Evolutionary conservation across 2,329 filamentous ascomycete genomes (phyloP).

Genomic region (Coniosporium tulheliwenetii): DNA sequence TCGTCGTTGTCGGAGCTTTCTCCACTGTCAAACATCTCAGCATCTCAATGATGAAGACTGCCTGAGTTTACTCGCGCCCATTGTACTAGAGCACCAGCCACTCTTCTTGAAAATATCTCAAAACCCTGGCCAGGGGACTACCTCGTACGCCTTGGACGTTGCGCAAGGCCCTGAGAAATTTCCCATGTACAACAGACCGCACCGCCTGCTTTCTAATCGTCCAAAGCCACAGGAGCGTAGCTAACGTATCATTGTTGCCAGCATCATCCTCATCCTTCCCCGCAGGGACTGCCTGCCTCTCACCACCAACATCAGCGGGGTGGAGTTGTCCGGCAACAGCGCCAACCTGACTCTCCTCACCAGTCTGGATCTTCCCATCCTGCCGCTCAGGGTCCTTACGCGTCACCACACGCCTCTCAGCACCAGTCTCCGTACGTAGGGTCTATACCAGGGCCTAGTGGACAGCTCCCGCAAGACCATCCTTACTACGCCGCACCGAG

Average conservation of each 20-base stretch:
- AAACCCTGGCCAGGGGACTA: not conserved
- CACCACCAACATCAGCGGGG: constrained; percentile 55
- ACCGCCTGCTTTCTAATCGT: not conserved
- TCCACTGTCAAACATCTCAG: too few species aligned
- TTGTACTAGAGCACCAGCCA: too few species aligned
- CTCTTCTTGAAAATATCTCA: not conserved
- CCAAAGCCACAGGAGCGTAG: not conserved
- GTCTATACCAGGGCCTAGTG: constrained; percentile 43
- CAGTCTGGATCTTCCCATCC: constrained; percentile 44
- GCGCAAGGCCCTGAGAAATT: not conserved
- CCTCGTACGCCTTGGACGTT: not conserved
- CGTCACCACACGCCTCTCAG: constrained; percentile 49
- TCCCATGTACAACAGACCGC: too few species aligned
- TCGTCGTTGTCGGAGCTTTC: too few species aligned
- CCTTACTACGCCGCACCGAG: constrained; percentile 62
- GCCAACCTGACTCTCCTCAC: constrained; percentile 50
- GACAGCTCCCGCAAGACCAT: constrained; percentile 50
- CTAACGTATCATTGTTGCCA: constrained; percentile 23
- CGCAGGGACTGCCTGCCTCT: constrained; percentile 52
- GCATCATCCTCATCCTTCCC: constrained; percentile 61
- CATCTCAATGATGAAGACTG: too few species aligned
- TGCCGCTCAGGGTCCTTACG: constrained; percentile 42
- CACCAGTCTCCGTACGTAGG: constrained; percentile 50
- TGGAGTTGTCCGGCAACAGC: constrained; percentile 54
- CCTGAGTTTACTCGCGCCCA: too few species aligned